phyloP scores from a whole-genome alignment of 148 eudicot genomes.

The Camellia japonica region DNA sequence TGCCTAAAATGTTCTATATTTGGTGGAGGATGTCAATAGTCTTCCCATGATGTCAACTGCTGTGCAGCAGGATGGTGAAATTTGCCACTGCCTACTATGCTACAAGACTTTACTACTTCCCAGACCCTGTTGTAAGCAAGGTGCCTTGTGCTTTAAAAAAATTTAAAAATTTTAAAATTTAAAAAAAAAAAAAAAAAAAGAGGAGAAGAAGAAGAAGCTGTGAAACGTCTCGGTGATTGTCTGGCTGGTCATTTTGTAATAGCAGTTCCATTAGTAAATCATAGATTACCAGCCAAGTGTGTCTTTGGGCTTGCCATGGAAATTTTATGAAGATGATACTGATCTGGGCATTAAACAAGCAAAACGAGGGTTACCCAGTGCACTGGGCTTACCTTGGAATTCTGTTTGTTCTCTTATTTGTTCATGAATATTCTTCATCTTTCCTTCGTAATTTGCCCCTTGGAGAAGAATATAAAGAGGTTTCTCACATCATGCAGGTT shows the following conservation, averaged over 20 bases:
- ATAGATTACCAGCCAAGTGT: neutral
- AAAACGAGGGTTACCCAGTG: too few relatives aligned
- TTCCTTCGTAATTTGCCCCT: neutral
- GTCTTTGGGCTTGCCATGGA: neutral
- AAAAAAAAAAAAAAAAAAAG: too few relatives aligned
- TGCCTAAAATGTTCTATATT: neutral
- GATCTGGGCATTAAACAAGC: too few relatives aligned
- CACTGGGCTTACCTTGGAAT: neutral
- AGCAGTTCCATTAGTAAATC: neutral
- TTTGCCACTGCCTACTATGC: neutral
- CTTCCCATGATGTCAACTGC: neutral
- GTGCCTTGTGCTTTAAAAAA: too few relatives aligned
- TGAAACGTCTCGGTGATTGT: neutral
- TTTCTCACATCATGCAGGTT: conserved; percentile 45
- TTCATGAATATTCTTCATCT: neutral
- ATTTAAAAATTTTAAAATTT: too few relatives aligned
- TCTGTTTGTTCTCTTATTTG: neutral
- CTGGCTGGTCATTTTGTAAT: neutral
- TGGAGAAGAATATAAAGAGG: conserved; percentile 7
- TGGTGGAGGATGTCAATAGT: neutral
- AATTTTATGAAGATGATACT: too few relatives aligned
- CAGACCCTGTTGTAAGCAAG: too few relatives aligned
- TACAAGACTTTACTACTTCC: neutral
- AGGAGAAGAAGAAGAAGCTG: neutral
- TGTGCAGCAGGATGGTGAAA: neutral